Base-by-base conservation (phyloP, 2,329 filamentous ascomycete genomes). In the Xylaria sp. region DNA sequence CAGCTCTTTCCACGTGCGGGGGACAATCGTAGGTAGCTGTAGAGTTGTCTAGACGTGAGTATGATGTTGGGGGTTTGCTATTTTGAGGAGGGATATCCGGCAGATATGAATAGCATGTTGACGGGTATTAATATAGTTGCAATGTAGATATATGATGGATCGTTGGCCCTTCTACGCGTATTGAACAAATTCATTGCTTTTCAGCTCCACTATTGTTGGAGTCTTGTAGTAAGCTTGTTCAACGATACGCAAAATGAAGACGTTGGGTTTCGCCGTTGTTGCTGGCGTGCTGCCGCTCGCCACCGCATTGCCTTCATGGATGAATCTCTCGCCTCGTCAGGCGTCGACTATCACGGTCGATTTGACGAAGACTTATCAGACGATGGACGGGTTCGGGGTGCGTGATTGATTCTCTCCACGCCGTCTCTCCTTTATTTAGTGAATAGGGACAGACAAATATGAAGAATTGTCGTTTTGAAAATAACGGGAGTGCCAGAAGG, bases 311-410 rank as follows among this genome's bases (percentile, higher is more conserved):
- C 75, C 75, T 1, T 73, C 75, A 37, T 76, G 74, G 75, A 69
- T 73, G 8, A 50, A 34, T 34, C 72, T 73, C 31, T 46, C 65
- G 52, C 60, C 65, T 6, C 74, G 75, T 4, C 75, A 76, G 65
- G 59, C 74, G n/a, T 75, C 74, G 39, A 72, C 77, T 31, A 78
- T 84, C 67, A 83, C 79, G 0, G 77, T 84, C 23, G 78, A 84
- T 72, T 72, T 81, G 6, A 72, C 76, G n/a, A 81, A 79, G 69
- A 82, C 79, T 23, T 84, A 80, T 71, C 83, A 84, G 75, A 81
- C 77, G 3, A 84, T 84, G 62, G 82, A 84, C 71, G 83, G 83
- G 12, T 84, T 84, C 71, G 83, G 83, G 46, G 67, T 69, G 57
- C n/a, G 66, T 54, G 9, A 18, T 28, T 28, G 28, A 28, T 28